A percentile compares a stretch with the other conserved stretches of the same genome.
These are phyloP conservation scores for Suillus ampliporus DNA, from an alignment of 768 basidiomycete genomes.

Conservation along the genomic window DNA sequence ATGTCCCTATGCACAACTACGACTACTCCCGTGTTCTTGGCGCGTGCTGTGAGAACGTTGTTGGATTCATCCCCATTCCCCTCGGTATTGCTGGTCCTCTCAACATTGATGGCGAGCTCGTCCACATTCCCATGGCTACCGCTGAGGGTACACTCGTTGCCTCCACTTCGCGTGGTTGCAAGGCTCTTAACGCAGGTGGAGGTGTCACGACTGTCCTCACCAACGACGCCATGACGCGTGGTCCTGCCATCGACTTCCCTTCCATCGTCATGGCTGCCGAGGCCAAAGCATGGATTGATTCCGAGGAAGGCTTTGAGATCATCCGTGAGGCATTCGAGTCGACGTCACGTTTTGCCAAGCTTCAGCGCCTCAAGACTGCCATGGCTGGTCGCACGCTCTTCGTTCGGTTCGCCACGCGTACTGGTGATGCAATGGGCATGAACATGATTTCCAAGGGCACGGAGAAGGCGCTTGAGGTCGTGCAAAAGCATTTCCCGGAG, in stretches of 20 bases:
- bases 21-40: constrained; percentile 95
- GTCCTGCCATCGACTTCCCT: constrained; percentile 98
- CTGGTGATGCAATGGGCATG: constrained; percentile 99
- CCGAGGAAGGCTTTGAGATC: constrained; percentile 74
- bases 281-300: constrained; percentile 88
- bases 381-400: constrained; percentile 94
- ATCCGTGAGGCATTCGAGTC: constrained; percentile 90
- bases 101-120: constrained; percentile 81
- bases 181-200: constrained; percentile 95
- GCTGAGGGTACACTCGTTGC: constrained; percentile 99
- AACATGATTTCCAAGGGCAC: constrained; percentile 99
- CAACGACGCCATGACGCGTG: constrained; percentile 96
- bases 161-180: constrained; percentile 96
- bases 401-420: constrained; percentile 91
- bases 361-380: constrained; percentile 85
- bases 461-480: constrained; percentile 87
- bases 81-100: constrained; percentile 97
- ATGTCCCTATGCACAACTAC: constrained; percentile 83
- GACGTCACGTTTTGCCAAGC: constrained; percentile 90
- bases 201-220: constrained; percentile 94
- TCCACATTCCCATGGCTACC: constrained; percentile 98
- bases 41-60: constrained; percentile 98
- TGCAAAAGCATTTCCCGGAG: constrained; percentile 82
- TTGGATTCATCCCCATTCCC: constrained; percentile 95
- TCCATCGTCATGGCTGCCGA: constrained; percentile 77